A percentile compares a stretch with the other conserved stretches of the same genome.
These are phyloP conservation scores for Sporisorium reilianum DNA, from an alignment of 1,284 basidiomycete genomes.

Conservation along the genomic window DNA sequence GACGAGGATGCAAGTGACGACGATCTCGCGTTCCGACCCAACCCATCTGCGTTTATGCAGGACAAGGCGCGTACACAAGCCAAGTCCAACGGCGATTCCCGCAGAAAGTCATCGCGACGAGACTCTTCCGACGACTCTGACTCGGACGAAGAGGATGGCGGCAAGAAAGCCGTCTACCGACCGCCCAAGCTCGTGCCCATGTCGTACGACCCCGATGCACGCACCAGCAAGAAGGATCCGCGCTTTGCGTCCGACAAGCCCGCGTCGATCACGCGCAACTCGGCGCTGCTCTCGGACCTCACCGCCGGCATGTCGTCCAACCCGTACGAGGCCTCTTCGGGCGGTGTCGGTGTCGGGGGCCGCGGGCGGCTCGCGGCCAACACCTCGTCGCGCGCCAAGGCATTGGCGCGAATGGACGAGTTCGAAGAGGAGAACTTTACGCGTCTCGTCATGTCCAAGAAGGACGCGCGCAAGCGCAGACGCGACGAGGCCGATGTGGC, in stretches of 20 bases:
- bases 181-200: constrained; percentile 92
- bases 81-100: constrained; percentile 62
- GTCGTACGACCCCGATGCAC: constrained; percentile 81
- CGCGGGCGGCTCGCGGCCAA: constrained; percentile 44
- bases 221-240: constrained; percentile 71
- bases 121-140: constrained; percentile 66
- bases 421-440: constrained; percentile 98
- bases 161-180: constrained; percentile 77
- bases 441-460: constrained; percentile 89
- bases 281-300: constrained; percentile 64
- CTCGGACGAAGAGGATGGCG: constrained; percentile 20
- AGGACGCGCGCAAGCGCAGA: constrained; percentile 80
- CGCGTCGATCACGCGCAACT: constrained; percentile 51
- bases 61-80: constrained; percentile 36
- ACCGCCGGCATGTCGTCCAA: constrained; percentile 64
- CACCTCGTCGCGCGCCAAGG: constrained; percentile 76
- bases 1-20: constrained; percentile 73
- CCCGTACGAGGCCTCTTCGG: constrained; percentile 63
- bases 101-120: constrained; percentile 29
- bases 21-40: constrained; percentile 90
- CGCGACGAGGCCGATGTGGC: constrained; percentile 92
- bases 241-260: constrained; percentile 53
- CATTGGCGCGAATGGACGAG: constrained; percentile 84
- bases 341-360: constrained; percentile 60
- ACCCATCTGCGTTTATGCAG: constrained; percentile 73